Conservation (phyloP, 1,284 basidiomycete species). For the Ganoderma sinense region DNA sequence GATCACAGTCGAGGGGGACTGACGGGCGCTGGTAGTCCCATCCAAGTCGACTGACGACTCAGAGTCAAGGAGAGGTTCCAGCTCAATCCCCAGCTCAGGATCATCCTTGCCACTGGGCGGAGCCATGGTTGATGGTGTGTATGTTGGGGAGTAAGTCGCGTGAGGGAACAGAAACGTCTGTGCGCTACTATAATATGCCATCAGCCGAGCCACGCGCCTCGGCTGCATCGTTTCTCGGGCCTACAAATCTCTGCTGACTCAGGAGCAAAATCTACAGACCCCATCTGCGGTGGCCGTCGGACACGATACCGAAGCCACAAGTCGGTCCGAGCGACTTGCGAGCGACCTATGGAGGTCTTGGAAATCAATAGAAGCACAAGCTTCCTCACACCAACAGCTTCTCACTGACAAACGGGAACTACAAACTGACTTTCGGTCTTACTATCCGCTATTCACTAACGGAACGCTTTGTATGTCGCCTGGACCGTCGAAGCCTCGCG, state of each 20-base stretch:
- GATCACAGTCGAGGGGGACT: background rate
- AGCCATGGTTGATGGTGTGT: constrained; percentile 31
- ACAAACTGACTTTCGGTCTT: background rate
- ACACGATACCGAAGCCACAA: too few species aligned
- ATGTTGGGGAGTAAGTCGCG: background rate
- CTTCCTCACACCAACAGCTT: background rate
- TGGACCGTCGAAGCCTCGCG: too few species aligned
- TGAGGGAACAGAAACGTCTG: background rate
- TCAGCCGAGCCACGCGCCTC: background rate
- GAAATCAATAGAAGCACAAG: background rate
- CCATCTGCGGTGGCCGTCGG: background rate
- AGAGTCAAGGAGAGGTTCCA: background rate
- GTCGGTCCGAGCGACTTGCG: background rate
- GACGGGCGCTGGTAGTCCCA: background rate
- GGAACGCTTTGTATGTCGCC: too few species aligned
- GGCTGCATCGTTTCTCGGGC: background rate
- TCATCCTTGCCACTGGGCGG: constrained; percentile 44
- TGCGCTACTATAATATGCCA: background rate
- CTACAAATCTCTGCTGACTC: constrained; percentile 1
- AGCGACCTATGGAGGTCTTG: background rate
- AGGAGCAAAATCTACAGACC: background rate
- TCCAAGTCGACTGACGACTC: background rate
- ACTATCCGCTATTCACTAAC: too few species aligned
- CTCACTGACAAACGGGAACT: background rate
- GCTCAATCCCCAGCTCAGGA: background rate